A percentile compares a stretch with the other conserved stretches of the same genome.
These are phyloP conservation scores for Lactarius vividus DNA, from an alignment of 768 basidiomycete species.

Conservation along the genomic window DNA sequence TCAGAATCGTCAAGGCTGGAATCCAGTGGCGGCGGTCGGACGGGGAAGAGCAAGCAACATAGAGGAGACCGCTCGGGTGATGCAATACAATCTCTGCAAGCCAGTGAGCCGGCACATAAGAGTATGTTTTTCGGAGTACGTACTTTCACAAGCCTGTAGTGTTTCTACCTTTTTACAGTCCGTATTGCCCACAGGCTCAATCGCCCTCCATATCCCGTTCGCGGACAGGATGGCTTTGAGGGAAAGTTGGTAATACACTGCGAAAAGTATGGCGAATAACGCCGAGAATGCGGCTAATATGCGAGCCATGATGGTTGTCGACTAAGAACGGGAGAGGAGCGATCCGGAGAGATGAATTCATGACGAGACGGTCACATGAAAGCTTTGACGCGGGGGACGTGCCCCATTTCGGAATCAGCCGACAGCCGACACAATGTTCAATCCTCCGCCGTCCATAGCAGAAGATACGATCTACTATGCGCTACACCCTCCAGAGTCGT, in stretches of 20 bases:
- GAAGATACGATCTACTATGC: conserved; percentile 83
- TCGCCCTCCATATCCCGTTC: conserved; percentile 43
- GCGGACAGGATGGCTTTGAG: conserved; percentile 44
- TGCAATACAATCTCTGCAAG: conserved; percentile 56
- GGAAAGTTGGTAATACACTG: conserved; percentile 47
- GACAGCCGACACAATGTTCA: conserved; percentile 47
- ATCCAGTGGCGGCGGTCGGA: conserved; percentile 50
- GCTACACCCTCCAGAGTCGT: conserved; percentile 57
- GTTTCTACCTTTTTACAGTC: conserved; percentile 50
- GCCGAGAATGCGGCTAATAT: conserved; percentile 23
- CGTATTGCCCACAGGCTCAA: conserved; percentile 46
- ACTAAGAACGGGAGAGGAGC: neutral
- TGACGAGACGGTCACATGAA: no score
- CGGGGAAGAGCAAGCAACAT: conserved; percentile 60
- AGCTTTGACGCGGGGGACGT: no score
- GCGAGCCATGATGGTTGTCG: conserved; percentile 14
- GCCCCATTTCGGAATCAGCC: no score
- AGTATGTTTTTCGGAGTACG: conserved; percentile 25
- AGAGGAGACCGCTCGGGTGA: conserved; percentile 53
- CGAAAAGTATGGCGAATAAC: conserved; percentile 41
- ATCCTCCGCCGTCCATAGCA: conserved; percentile 70
- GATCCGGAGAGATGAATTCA: no score
- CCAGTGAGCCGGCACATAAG: neutral
- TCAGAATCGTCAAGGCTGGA: conserved; percentile 41
- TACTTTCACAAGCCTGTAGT: conserved; percentile 70